Evolutionary conservation across 345 rosid species (phyloP).

Genomic region (Populus alba): DNA sequence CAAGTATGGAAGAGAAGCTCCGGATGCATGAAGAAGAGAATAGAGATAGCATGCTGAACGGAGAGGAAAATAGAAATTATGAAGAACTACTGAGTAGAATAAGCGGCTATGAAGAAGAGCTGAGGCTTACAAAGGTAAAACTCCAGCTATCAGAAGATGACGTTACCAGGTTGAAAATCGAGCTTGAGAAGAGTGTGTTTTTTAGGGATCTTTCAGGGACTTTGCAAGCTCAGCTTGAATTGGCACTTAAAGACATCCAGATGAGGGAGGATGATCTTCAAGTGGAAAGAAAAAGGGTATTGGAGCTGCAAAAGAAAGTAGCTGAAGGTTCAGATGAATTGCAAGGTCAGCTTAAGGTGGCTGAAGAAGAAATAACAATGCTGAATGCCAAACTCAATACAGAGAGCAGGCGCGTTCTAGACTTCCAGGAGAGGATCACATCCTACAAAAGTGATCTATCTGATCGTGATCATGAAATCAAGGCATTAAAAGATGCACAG

Average conservation of each 20-base stretch:
- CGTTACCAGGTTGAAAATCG: conserved; percentile 44
- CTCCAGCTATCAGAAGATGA: conserved; percentile 50
- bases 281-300: conserved; percentile 9
- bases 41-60: conserved; percentile 28
- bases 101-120: conserved; percentile 51
- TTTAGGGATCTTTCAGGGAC: conserved; percentile 22
- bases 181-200: conserved; percentile 44
- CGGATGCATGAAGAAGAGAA: conserved; percentile 44
- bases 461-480: conserved; percentile 66
- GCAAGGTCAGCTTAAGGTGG: conserved; percentile 45
- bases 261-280: conserved; percentile 27
- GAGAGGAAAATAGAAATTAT: conserved; percentile 30
- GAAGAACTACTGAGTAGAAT: conserved; percentile 42
- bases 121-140: conserved; percentile 49
- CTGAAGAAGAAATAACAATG: conserved; percentile 41
- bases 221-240: conserved; percentile 32
- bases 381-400: conserved; percentile 50
- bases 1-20: conserved; percentile 53
- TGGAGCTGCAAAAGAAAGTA: conserved; percentile 29
- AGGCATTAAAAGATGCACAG: conserved; percentile 53
- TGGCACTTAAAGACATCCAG: conserved; percentile 19
- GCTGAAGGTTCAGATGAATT: conserved; percentile 38
- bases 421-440: conserved; percentile 54
- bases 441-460: conserved; percentile 58
- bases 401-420: conserved; percentile 53